Evolutionary conservation across 139 green algal species (phyloP), one percentile per base, ranked within the genome.

Genomic region (Chlamydomonas eustigma): DNA sequence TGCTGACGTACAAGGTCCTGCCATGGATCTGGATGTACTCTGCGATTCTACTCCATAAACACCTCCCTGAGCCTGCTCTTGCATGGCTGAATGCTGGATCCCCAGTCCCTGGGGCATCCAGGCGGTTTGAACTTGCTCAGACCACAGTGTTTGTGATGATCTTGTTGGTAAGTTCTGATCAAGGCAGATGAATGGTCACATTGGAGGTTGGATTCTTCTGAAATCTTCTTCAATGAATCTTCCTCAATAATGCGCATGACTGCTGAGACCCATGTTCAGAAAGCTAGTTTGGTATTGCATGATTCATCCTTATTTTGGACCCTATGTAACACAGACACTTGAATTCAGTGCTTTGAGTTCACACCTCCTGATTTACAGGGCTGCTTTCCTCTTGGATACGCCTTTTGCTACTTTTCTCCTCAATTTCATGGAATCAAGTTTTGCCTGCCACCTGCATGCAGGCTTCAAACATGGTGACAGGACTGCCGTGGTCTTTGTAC

Each of bases 401-500:
- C n/a, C n/a, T n/a, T n/a, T n/a, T n/a, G n/a, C n/a, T n/a, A n/a
- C n/a, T n/a, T n/a, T n/a, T n/a, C n/a, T n/a, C n/a, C n/a, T n/a
- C n/a, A n/a, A n/a, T n/a, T n/a, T n/a, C n/a, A n/a, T n/a, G n/a
- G n/a, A n/a, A n/a, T n/a, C n/a, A n/a, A n/a, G n/a, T n/a, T n/a
- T n/a, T n/a, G 28, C 25, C 63, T 28, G 6, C n/a, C 63, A 35
- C 32, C 24, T 70, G 25, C 65, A 8, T 73, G 8, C 18, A 73
- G 65, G 65, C 32, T 18, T 8, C 3, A 3, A 78, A 78, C 25
- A 38, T 79, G 64, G 32, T 89, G 4, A 75, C 90, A 70, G 76
- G 78, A 28, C 35, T 97, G 65, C 93, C 93, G 0, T 97, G 88
- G 88, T 84, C 67, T 4, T 37, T 88, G 2, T 97, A 91, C 81